Percentiles rank a stretch among this genome's conserved stretches.
phyloP scores from a whole-genome alignment of 1,284 basidiomycete species.

The Cutaneotrichosporon sp. region DNA sequence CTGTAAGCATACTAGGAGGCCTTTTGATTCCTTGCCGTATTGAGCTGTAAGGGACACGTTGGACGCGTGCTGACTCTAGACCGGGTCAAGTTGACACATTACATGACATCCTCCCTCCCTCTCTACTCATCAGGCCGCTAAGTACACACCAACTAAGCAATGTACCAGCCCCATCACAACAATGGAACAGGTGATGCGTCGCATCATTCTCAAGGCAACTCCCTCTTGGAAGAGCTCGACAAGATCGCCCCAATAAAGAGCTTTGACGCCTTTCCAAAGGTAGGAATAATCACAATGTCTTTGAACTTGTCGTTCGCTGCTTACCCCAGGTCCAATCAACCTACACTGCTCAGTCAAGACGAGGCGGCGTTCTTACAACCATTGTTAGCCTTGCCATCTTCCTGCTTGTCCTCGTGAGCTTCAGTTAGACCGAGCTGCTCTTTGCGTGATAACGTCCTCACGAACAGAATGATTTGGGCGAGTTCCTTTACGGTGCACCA shows the following conservation, averaged over 20 bases:
- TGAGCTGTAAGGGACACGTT: too few relatives aligned
- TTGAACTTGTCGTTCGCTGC: too few relatives aligned
- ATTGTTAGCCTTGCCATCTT: conserved; percentile 66
- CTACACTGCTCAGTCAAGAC: conserved; percentile 78
- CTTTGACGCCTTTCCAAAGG: conserved; percentile 72
- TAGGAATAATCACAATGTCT: conserved; percentile 14
- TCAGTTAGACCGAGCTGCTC: too few relatives aligned
- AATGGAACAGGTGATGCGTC: conserved; percentile 13
- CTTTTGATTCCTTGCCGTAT: too few relatives aligned
- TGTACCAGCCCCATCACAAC: conserved; percentile 38
- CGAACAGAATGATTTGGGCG: conserved; percentile 78
- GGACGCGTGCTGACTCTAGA: too few relatives aligned
- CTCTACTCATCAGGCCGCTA: neutral
- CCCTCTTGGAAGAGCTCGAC: conserved; percentile 47
- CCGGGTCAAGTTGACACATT: too few relatives aligned
- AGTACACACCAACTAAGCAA: conserved; percentile 7
- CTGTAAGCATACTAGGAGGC: too few relatives aligned
- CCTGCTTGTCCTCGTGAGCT: conserved; percentile 41
- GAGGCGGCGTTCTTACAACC: conserved; percentile 82
- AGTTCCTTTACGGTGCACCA: conserved; percentile 88
- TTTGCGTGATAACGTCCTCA: too few relatives aligned
- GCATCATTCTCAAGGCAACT: neutral
- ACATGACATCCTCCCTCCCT: too few relatives aligned
- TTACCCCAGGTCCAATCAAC: conserved; percentile 61
- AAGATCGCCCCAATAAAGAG: conserved; percentile 47